Percentiles rank a stretch among this genome's conserved stretches.
These are phyloP conservation scores for Hypoxylon sp. DNA, from an alignment of 2,329 filamentous ascomycete species.

Conservation along the genomic window DNA sequence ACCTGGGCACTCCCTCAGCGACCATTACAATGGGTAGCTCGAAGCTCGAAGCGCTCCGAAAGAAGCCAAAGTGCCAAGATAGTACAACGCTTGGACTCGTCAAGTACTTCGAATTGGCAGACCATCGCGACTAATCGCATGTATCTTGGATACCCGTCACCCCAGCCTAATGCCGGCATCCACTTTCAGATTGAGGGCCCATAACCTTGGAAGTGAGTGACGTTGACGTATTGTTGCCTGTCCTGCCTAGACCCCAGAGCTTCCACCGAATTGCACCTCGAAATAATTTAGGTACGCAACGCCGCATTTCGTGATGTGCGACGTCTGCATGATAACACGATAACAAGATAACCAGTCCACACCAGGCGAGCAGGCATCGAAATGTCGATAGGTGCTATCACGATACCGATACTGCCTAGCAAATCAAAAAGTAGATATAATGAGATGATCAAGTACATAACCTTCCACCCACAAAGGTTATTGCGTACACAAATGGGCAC, in stretches of 20 bases:
- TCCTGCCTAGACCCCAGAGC: constrained; percentile 22
- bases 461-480: too few species aligned
- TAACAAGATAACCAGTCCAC: background rate
- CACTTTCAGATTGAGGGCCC: constrained; percentile 23
- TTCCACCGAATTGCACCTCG: constrained; percentile 20
- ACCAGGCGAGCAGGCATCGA: background rate
- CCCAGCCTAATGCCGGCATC: constrained; percentile 35
- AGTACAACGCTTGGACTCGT: constrained; percentile 35
- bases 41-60: constrained; percentile 38
- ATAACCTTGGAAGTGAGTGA: too few species aligned
- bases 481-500: too few species aligned
- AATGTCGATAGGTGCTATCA: background rate
- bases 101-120: constrained; percentile 17
- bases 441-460: too few species aligned
- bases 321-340: constrained; percentile 7
- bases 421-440: background rate
- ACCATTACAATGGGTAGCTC: constrained; percentile 14
- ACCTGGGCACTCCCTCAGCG: background rate
- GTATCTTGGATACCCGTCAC: constrained; percentile 34
- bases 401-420: background rate
- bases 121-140: background rate
- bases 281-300: background rate
- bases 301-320: constrained; percentile 33
- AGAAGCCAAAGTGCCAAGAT: constrained; percentile 27
- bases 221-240: constrained; percentile 52